Evolutionary conservation across 116 monocot genomes (phyloP), one percentile per base, ranked within the genome.

Genomic region (Iris pallida): DNA sequence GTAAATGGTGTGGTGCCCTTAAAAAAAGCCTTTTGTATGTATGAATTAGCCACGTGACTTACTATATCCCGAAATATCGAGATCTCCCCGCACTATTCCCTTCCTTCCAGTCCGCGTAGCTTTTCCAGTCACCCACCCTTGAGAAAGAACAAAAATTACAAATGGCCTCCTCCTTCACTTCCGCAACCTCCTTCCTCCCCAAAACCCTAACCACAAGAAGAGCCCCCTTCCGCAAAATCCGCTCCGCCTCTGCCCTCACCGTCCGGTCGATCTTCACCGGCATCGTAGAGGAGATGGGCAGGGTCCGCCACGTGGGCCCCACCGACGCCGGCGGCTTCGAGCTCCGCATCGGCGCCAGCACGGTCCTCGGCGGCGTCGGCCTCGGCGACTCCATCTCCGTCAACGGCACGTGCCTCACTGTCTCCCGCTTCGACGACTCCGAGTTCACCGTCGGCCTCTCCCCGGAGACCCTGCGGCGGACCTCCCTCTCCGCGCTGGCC

Each of bases 311-410:
- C 60, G 48, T 88, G 43, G 92, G 92, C 67, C 68, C 84, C 42
- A 70, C 77, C 72, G 66, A 49, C 4, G 61, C 69, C 11, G 79
- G 81, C 53, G 91, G 95, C 41, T 72, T 87, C 70, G 74, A 83
- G 65, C 69, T 92, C 54, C 53, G 57, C 9, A 87, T 97, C 71
- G 52, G 81, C 46, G 90, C 97, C 7, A 53, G 18, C 2, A 78
- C 68, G 40, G 88, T 92, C 56, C 77, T 97, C 16, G 62, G 54
- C 40, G 92, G 81, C 54, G 79, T 83, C 60, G 53, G 55, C 10
- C 92, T 97, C 54, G 92, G 97, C 56, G 87, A 97, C 75, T 90
- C 85, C 79, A 88, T 97, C 66, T 73, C 97, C 12, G 90, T 97
- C 41, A 85, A 92, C 60, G 97, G 92, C 15, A 77, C 92, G 20